A percentile compares a stretch with the other conserved stretches of the same genome.
Conservation (phyloP, 148 eudicot genomes). For the Fagopyrum tataricum region DNA sequence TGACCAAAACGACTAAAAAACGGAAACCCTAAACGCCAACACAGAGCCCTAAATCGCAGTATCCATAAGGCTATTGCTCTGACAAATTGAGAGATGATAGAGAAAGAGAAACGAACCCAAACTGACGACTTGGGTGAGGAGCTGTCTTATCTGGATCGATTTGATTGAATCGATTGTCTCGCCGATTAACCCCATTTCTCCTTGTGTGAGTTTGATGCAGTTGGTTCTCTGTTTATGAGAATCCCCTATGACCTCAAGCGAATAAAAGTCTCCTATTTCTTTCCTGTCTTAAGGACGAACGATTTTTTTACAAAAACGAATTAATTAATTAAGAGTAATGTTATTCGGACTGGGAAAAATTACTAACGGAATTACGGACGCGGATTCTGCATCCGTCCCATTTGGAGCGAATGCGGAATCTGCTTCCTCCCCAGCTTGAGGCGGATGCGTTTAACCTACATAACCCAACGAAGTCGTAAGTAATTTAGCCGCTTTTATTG, state of each 20-base stretch:
- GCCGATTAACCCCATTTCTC: conserved; percentile 47
- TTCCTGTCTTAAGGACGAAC: too few species aligned
- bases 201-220: neutral
- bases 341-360: too few species aligned
- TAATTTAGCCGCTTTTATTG: too few species aligned
- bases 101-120: conserved; percentile 28
- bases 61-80: neutral
- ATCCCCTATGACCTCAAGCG: neutral
- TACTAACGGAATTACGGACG: too few species aligned
- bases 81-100: neutral
- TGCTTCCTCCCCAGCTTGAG: too few species aligned
- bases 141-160: conserved; percentile 44
- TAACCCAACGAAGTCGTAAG: too few species aligned
- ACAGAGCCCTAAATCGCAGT: neutral
- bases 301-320: too few species aligned
- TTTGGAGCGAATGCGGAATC: too few species aligned
- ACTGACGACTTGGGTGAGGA: conserved; percentile 38
- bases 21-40: neutral
- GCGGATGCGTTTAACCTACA: too few species aligned
- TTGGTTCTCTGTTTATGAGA: neutral
- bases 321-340: too few species aligned
- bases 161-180: conserved; percentile 45
- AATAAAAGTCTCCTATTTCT: too few species aligned
- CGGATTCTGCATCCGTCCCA: too few species aligned
- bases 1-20: neutral